Evolutionary conservation across 176 grass and related monocot species (phyloP).

Genomic region (Rhynchospora pubera): DNA sequence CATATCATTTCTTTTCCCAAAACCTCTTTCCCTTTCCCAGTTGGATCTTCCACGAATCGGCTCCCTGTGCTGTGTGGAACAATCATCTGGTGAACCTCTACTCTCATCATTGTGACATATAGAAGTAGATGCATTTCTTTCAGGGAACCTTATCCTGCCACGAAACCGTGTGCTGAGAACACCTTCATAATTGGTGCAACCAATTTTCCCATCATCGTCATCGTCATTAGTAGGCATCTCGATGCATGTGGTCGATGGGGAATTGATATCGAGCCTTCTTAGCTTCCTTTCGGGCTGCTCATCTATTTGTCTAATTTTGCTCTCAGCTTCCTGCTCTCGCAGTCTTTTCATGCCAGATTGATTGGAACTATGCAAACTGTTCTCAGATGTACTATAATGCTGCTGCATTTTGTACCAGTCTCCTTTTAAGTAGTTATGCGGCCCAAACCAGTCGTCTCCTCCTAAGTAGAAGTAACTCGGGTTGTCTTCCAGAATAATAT

Average conservation of each 20-base stretch:
- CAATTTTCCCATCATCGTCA: constrained; percentile 16
- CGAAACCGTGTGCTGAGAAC: constrained; percentile 27
- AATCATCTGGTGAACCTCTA: not conserved
- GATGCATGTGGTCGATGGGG: not conserved
- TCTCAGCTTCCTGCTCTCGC: not conserved
- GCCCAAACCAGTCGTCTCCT: not conserved
- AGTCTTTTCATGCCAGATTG: not conserved
- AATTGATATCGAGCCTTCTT: constrained; percentile 29
- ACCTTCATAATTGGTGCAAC: not conserved
- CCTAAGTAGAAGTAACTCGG: not conserved
- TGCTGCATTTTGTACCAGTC: not conserved
- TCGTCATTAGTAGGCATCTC: constrained; percentile 5
- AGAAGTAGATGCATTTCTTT: not conserved
- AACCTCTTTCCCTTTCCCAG: not conserved
- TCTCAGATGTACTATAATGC: not conserved
- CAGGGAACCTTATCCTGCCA: constrained; percentile 46
- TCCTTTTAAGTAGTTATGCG: not conserved
- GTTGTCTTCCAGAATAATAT: not conserved
- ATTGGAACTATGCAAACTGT: not conserved
- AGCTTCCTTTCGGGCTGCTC: constrained; percentile 20
- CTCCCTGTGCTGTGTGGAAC: not conserved
- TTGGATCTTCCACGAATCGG: not conserved
- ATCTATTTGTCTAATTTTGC: not conserved
- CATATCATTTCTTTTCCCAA: constrained; percentile 15
- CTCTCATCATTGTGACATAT: not conserved